Percentiles rank a stretch among this genome's conserved stretches.
phyloP scores from a whole-genome alignment of 495 filamentous ascomycete species.

The Lindgomyces ingoldianus region DNA sequence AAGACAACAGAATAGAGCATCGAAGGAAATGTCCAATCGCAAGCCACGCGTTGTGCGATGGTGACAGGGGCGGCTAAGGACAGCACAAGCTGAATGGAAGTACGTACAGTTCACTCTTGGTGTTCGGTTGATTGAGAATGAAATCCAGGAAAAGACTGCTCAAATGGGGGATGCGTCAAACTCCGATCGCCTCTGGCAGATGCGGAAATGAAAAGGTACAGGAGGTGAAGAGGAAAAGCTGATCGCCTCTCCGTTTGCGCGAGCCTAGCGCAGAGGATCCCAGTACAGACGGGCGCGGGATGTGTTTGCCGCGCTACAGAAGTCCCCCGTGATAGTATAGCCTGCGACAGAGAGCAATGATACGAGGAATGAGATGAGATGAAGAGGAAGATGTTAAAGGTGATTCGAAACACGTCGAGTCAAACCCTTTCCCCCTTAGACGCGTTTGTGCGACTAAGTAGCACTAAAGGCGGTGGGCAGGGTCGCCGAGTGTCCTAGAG shows the following conservation, averaged over 20 bases:
- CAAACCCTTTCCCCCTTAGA: neutral
- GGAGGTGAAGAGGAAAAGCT: constrained; percentile 4
- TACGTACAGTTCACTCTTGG: constrained; percentile 36
- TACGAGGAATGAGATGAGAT: constrained; percentile 11
- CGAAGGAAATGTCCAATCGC: constrained; percentile 7
- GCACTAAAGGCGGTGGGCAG: neutral
- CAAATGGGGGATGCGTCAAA: constrained; percentile 12
- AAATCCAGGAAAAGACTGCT: constrained; percentile 26
- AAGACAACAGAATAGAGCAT: constrained; percentile 5
- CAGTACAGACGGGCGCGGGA: constrained; percentile 6
- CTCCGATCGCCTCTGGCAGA: constrained; percentile 40
- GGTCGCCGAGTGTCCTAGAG: neutral
- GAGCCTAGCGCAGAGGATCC: constrained; percentile 4
- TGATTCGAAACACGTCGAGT: constrained; percentile 4
- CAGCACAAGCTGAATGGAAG: constrained; percentile 26
- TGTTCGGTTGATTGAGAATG: neutral
- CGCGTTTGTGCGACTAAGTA: neutral
- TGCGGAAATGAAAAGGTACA: constrained; percentile 33
- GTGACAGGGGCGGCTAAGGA: neutral
- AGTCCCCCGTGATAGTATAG: constrained; percentile 4
- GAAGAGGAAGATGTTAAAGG: neutral
- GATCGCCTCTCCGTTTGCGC: constrained; percentile 16
- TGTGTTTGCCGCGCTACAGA: constrained; percentile 5
- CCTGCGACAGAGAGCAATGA: neutral
- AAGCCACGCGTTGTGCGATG: constrained; percentile 6